These are phyloP conservation scores for Termitomyces bulborhizus DNA, from an alignment of 768 basidiomycete species.

Conservation along the genomic window DNA sequence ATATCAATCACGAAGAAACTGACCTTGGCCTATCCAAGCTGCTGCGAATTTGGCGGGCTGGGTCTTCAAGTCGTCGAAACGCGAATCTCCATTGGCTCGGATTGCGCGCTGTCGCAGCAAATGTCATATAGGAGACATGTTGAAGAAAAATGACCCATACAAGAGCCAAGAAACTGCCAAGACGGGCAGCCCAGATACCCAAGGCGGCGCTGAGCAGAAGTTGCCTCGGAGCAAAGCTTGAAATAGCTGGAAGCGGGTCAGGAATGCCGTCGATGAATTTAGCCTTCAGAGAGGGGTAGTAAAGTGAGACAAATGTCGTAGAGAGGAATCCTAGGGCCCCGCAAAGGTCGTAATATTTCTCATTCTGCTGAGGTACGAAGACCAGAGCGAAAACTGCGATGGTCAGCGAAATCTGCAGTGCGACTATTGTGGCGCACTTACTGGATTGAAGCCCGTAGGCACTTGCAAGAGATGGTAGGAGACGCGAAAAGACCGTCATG, in stretches of 20 bases:
- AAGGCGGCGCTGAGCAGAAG: not conserved
- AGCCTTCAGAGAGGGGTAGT: slow-evolving; percentile 51
- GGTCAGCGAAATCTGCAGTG: not conserved
- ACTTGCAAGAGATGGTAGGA: slow-evolving; percentile 41
- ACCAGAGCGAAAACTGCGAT: slow-evolving; percentile 39
- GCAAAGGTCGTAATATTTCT: slow-evolving; percentile 61
- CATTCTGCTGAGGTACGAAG: slow-evolving; percentile 60
- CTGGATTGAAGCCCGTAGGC: slow-evolving; percentile 48
- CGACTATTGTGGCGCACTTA: slow-evolving; percentile 25
- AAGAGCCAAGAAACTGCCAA: not conserved
- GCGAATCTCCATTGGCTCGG: not conserved
- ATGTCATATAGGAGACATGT: not conserved
- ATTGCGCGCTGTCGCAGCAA: not conserved
- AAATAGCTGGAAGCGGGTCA: not conserved
- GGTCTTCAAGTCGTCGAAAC: not conserved
- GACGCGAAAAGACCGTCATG: slow-evolving; percentile 44
- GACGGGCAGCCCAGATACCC: not conserved
- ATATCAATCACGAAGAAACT: not conserved
- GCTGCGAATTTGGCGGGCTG: not conserved
- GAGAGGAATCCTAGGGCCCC: slow-evolving; percentile 64
- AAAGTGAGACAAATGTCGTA: slow-evolving; percentile 53
- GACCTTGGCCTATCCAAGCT: not conserved
- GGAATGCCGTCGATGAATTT: slow-evolving; percentile 33
- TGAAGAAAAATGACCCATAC: not conserved
- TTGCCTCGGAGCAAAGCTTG: not conserved